Base-by-base conservation (phyloP, 192 early-diverging fungal species). In the Coemansia erecta region DNA sequence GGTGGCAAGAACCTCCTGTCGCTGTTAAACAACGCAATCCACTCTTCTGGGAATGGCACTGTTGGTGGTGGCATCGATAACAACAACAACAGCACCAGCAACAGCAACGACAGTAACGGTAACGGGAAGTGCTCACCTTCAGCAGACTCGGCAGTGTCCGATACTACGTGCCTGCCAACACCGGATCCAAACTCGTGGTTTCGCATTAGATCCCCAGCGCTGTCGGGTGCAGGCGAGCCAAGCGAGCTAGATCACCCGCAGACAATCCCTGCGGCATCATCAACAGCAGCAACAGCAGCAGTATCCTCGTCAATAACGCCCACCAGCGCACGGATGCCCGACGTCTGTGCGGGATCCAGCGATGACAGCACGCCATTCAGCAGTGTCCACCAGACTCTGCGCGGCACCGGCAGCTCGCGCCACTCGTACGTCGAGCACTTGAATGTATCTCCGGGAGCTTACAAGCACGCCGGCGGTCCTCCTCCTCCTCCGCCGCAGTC, bases 141-240 rank as follows among this genome's bases (percentile, higher is more conserved):
- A 1, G 76, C 70, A 17, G 76, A 79, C 40, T 72, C 70, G 40
- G 66, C 76, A 9, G 76, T 72, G 14, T 72, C 75, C 1, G 75
- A 78, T 37, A 28, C 70, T 9, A 78, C 75, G 10, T 78, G 75
- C 53, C 37, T 77, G 43, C 66, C 76, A 39, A 79, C 70, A 14
- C 76, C 76, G 2, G 76, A 79, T 19, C 76, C 76, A 19, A 79
- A 64, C 60, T 55, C 69, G 7, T 79, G 76, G 70, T 72, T 72
- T 53, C 70, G 70, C 26, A 72, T 72, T 23, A 53, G 63, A 22
- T 79, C 76, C 1, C 76, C 76, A 8, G 62, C 61, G 45, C 47
- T 60, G 0, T 53, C 53, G 5, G 53, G 37, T 21, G 39, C 46
- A 1, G 51, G 53, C 24, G 17, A 56, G 12, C 41, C 48, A 17